phyloP scores from a whole-genome alignment of 345 rosid genomes.

The Rhizophora mangle region DNA sequence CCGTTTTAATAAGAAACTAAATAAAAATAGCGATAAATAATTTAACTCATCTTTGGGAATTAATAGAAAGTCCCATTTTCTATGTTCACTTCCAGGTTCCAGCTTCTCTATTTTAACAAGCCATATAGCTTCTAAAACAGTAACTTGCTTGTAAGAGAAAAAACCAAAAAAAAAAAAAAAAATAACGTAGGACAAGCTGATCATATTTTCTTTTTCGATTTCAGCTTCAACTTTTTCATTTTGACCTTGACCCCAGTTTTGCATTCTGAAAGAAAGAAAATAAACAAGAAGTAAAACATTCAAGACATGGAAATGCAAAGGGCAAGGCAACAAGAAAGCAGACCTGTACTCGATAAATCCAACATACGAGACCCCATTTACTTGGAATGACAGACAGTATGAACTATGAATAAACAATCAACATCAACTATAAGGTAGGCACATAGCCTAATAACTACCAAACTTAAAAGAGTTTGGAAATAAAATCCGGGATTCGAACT shows the following conservation, averaged over 20 bases:
- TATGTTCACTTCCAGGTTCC: constrained; percentile 62
- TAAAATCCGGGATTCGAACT: too few species aligned
- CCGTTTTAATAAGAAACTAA: too few species aligned
- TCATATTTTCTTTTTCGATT: constrained; percentile 90
- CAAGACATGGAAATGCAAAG: neutral
- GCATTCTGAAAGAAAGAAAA: constrained; percentile 46
- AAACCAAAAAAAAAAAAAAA: neutral
- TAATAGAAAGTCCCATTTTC: constrained; percentile 44
- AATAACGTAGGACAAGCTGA: constrained; percentile 57
- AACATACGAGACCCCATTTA: neutral
- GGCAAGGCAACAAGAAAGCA: neutral
- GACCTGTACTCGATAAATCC: neutral
- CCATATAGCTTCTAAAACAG: constrained; percentile 18
- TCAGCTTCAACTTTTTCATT: constrained; percentile 74
- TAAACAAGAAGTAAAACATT: neutral
- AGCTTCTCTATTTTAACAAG: constrained; percentile 46
- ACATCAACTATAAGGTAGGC: neutral
- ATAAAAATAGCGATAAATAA: too few species aligned
- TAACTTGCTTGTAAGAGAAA: constrained; percentile 2
- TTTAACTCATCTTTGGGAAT: too few species aligned
- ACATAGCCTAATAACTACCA: too few species aligned
- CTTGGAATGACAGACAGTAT: neutral
- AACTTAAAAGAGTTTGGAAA: too few species aligned
- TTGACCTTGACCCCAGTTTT: constrained; percentile 68
- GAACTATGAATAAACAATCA: neutral